Evolutionary conservation across 2,329 filamentous ascomycete species (phyloP).

Genomic region (Verticillium albo-atrum): DNA sequence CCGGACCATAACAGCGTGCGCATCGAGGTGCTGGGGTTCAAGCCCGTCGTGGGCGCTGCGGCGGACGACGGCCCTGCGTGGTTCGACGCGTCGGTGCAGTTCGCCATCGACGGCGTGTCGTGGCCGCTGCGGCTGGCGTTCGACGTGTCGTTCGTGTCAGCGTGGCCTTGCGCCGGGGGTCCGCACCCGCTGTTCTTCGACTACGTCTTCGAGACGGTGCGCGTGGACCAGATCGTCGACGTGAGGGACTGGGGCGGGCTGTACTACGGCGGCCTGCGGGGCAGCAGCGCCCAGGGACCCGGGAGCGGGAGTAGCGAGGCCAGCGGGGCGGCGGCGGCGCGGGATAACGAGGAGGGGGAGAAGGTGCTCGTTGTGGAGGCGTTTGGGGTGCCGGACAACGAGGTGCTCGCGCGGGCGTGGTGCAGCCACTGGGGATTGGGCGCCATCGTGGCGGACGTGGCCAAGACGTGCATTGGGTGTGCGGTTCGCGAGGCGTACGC

Average conservation of each 20-base stretch:
- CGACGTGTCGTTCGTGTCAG: slow-evolving; percentile 62
- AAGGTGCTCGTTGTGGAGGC: slow-evolving; percentile 69
- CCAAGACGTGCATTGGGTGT: slow-evolving; percentile 68
- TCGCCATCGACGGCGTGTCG: slow-evolving; percentile 58
- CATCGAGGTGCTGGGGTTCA: slow-evolving; percentile 63
- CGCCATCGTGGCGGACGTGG: slow-evolving; percentile 65
- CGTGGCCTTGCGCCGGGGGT: slow-evolving; percentile 59
- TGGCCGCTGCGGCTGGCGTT: slow-evolving; percentile 60
- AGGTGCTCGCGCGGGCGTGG: slow-evolving; percentile 73
- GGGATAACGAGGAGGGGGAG: slow-evolving; percentile 46
- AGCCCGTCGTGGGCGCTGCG: slow-evolving; percentile 30
- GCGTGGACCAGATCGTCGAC: slow-evolving; percentile 60
- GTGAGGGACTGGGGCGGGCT: slow-evolving; percentile 61
- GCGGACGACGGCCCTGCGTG: slow-evolving; percentile 31
- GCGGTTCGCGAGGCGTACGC: slow-evolving; percentile 73
- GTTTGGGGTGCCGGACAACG: slow-evolving; percentile 69
- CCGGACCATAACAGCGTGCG: slow-evolving; percentile 55
- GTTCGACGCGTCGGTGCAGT: slow-evolving; percentile 59
- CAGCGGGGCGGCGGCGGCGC: background rate
- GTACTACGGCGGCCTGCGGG: slow-evolving; percentile 18
- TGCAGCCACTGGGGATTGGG: slow-evolving; percentile 71
- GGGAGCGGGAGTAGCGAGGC: background rate
- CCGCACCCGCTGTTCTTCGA: slow-evolving; percentile 71
- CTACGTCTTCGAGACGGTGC: slow-evolving; percentile 56
- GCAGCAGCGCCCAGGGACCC: slow-evolving; percentile 6